Evolutionary conservation across 192 early-diverging fungal species (phyloP).

Genomic region (Coemansia sp.): DNA sequence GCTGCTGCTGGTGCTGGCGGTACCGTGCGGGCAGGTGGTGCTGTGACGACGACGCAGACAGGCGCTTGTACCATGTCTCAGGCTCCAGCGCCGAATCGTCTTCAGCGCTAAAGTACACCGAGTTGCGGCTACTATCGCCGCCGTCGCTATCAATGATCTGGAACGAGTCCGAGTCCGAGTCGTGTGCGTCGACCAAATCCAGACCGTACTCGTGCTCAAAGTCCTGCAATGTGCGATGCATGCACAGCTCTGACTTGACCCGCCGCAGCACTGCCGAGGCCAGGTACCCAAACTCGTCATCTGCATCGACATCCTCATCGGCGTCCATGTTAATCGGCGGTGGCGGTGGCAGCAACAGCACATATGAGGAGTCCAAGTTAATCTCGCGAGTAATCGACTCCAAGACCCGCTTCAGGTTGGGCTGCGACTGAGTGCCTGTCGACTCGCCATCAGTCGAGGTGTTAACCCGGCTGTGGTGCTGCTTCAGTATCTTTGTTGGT

Average conservation of each 20-base stretch:
- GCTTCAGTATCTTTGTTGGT: constrained; percentile 51
- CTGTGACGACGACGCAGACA: constrained; percentile 47
- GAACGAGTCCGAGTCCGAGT: constrained; percentile 48
- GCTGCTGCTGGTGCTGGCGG: constrained; percentile 10
- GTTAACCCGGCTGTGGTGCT: constrained; percentile 23
- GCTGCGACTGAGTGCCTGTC: constrained; percentile 49
- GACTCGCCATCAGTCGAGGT: constrained; percentile 26
- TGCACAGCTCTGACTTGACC: constrained; percentile 45
- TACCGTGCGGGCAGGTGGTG: constrained; percentile 26
- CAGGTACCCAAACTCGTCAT: constrained; percentile 53
- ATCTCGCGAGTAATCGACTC: constrained; percentile 55
- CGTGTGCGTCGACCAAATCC: constrained; percentile 21
- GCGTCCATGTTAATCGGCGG: constrained; percentile 37
- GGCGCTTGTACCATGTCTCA: constrained; percentile 42
- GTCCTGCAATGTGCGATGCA: constrained; percentile 49
- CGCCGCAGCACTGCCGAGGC: constrained; percentile 31
- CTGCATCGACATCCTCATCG: constrained; percentile 29
- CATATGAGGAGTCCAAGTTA: constrained; percentile 52
- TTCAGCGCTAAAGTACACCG: constrained; percentile 52
- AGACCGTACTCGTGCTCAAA: constrained; percentile 51
- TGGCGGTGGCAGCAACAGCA: constrained; percentile 48
- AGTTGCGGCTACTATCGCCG: constrained; percentile 41
- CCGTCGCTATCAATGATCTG: constrained; percentile 47
- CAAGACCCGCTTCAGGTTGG: constrained; percentile 48
- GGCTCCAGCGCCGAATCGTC: constrained; percentile 37